A percentile compares a stretch with the other conserved stretches of the same genome.
Evolutionary conservation across 352 stramenopile species (phyloP).

Genomic region (Globisporangium mamillatum): DNA sequence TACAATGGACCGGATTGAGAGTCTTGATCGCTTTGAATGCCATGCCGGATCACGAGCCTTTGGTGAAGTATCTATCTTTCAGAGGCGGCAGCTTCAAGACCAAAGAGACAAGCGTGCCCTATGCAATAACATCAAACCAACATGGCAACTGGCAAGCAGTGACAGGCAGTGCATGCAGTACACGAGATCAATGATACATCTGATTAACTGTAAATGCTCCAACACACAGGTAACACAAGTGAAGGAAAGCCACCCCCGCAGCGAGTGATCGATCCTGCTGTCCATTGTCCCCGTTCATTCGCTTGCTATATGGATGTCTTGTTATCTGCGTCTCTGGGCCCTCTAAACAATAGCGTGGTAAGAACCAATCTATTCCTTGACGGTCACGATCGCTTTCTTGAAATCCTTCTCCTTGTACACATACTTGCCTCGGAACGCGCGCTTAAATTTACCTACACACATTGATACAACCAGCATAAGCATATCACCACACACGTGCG

Average conservation of each 20-base stretch:
- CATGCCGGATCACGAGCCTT: no score
- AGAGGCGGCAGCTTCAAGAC: no score
- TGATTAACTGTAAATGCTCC: slow-evolving; percentile 3
- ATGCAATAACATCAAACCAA: background rate
- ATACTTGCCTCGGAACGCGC: slow-evolving; percentile 75
- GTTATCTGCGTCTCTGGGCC: slow-evolving; percentile 4
- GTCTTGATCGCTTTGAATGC: no score
- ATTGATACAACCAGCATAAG: background rate
- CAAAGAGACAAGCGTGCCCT: no score
- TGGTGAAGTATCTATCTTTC: no score
- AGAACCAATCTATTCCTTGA: slow-evolving; percentile 58
- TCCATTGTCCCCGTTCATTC: background rate
- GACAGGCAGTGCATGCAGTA: background rate
- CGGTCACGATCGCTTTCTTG: slow-evolving; percentile 91
- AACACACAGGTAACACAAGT: background rate
- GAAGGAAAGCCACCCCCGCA: background rate
- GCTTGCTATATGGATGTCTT: background rate
- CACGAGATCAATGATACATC: slow-evolving; percentile 5
- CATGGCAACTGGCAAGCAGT: background rate
- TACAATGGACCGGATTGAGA: no score
- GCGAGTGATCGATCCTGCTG: background rate
- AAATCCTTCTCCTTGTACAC: slow-evolving; percentile 93
- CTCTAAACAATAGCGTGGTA: slow-evolving; percentile 7
- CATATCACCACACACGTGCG: background rate
- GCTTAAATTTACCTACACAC: slow-evolving; percentile 85